Base-by-base conservation (phyloP, 192 early-diverging fungal genomes). In the Backusella sp. region DNA sequence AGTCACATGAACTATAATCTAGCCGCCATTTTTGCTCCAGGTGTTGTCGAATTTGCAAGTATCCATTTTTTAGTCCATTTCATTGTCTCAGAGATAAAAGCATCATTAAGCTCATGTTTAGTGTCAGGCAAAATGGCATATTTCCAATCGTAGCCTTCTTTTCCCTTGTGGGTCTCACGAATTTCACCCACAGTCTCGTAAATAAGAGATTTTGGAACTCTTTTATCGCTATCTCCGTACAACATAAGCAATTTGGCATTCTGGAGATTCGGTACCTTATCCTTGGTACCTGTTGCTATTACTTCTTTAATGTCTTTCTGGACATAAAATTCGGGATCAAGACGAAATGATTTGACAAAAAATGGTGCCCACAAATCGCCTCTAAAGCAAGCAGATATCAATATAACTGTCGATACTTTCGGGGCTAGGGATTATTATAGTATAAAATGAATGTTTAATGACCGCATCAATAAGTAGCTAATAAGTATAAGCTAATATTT, bases 161-260 rank as follows among this genome's bases (percentile, higher is more conserved):
- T 21, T n/a, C 52, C 52, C 7, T 53, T 6, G 15, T 53, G 15
- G n/a, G 2, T 53, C 4, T n/a, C 7, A 9, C 52, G 52, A 21
- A 53, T 0, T 6, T 53, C 52, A 7, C 6, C 8, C 5, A 21
- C 6, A 0, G 52, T 53, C 5, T 53, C n/a, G 2, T 21, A 0
- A 6, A 53, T 3, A 21, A 53, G 4, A 17, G 17, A 53, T 53
- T 53, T 53, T 53, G 52, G 0, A 53, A 53, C 2, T 6, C 7
- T 0, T 1, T 0, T 4, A 21, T 53, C 52, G 0, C n/a, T 6
- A 1, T 9, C 52, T 53, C 52, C n/a, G 8, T 8, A 21, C 6
- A 53, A 6, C 19, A 53, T 0, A 0, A 53, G n/a, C 8, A 53
- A 1, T 8, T 53, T 53, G 7, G 8, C 7, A 53, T 6, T 6